Evolutionary conservation across 805 yeast species (phyloP), one percentile per base, ranked within the genome.

Genomic region (Kuraishia hungarica): DNA sequence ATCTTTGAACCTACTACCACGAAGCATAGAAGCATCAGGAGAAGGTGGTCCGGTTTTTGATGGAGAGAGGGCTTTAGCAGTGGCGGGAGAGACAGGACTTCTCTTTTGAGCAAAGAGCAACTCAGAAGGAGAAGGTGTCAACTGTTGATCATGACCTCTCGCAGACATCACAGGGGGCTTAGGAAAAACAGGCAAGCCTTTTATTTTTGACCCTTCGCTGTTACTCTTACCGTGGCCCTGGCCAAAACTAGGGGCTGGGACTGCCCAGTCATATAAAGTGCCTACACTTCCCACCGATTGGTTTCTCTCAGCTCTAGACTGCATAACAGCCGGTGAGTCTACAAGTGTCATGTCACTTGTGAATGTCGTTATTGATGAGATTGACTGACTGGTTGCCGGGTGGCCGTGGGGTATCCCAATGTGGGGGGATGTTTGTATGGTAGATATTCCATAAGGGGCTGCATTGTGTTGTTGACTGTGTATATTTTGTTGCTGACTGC

Each of bases 1-100:
- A 21, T 52, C 54, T 22, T 52, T 52, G 51, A 52, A 52, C 15
- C 54, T 15, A 8, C 46, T 28, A 17, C 52, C 52, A 19, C 49
- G 49, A 15, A 35, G 43, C 43, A 35, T 35, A 35, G 43, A 35
- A 17, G 43, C 17, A 35, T 35, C 43, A 35, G 43, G 43, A 13
- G 43, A 35, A 35, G 43, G 43, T 35, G 43, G 43, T 15, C 43
- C 43, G 4, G 43, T 35, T 17, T 35, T 35, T 3, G 43, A 6
- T 3, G 43, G 43, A 35, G 43, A 35, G 43, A 35, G 43, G 11
- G 43, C 17, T 15, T 35, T 35, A 35, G 43, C 43, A 35, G 43
- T 6, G 11, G 43, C 3, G 43, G 43, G 43, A 35, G 43, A 35
- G 17, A 13, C 11, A 15, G 43, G 43, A 15, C 11, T 35, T 13